Evolutionary conservation across 2,329 filamentous ascomycete species (phyloP).

Genomic region (Malbranchea cinnamomea): DNA sequence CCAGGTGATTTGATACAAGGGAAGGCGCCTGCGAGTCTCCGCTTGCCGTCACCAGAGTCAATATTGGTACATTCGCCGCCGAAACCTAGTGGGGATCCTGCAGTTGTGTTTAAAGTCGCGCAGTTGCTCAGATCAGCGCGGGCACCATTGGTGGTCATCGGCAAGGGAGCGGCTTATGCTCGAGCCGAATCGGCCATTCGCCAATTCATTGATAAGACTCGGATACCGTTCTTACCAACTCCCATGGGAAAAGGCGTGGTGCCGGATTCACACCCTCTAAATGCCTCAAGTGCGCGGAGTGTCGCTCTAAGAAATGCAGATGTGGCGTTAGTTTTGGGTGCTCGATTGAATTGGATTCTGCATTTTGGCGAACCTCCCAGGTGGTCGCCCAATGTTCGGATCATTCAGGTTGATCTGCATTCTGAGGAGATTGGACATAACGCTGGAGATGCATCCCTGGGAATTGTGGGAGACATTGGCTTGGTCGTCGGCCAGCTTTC

Average conservation of each 20-base stretch:
- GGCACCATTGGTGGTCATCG: slow-evolving; percentile 38
- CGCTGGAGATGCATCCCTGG: slow-evolving; percentile 32
- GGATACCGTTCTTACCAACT: slow-evolving; percentile 41
- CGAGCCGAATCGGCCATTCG: slow-evolving; percentile 33
- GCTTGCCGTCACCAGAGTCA: slow-evolving; percentile 15
- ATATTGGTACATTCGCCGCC: slow-evolving; percentile 25
- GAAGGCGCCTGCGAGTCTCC: slow-evolving; percentile 9
- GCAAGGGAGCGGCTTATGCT: slow-evolving; percentile 42
- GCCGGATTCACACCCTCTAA: slow-evolving; percentile 38
- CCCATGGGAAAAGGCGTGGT: slow-evolving; percentile 46
- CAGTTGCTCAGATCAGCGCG: slow-evolving; percentile 33
- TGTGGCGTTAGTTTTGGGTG: slow-evolving; percentile 40
- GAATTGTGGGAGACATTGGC: slow-evolving; percentile 37
- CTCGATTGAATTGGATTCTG: slow-evolving; percentile 44
- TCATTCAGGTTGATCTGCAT: slow-evolving; percentile 42
- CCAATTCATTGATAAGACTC: slow-evolving; percentile 31
- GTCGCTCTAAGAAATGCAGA: slow-evolving; percentile 39
- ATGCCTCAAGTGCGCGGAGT: slow-evolving; percentile 39
- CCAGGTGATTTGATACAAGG: slow-evolving; percentile 41
- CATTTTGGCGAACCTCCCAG: slow-evolving; percentile 42
- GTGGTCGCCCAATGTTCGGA: slow-evolving; percentile 33
- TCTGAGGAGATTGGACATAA: slow-evolving; percentile 41
- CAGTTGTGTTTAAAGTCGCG: slow-evolving; percentile 27
- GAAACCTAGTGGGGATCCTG: slow-evolving; percentile 30
- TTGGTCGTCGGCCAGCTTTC: slow-evolving; percentile 34